Evolutionary conservation across 352 stramenopile species (phyloP).

Genomic region (Globisporangium parvum): DNA sequence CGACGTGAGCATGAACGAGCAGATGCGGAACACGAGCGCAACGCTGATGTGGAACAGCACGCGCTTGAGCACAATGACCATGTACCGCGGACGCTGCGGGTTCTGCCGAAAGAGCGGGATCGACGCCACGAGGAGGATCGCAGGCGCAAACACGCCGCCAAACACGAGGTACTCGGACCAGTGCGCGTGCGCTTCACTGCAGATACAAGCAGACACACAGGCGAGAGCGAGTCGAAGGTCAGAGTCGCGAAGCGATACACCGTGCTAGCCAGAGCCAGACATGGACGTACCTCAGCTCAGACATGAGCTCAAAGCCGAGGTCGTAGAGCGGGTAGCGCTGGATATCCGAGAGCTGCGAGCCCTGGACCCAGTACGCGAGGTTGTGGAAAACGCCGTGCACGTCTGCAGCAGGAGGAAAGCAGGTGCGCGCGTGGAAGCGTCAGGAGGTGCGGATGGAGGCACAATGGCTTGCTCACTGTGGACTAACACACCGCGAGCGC

Average conservation of each 20-base stretch:
- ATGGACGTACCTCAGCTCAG: constrained; percentile 42
- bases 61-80: constrained; percentile 78
- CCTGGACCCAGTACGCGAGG: constrained; percentile 82
- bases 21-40: constrained; percentile 59
- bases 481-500: background rate
- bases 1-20: constrained; percentile 76
- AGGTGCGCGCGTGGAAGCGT: background rate
- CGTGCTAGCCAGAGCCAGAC: background rate
- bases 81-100: constrained; percentile 56
- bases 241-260: no score
- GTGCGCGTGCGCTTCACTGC: constrained; percentile 27
- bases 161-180: constrained; percentile 80
- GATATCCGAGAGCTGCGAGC: constrained; percentile 43
- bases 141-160: constrained; percentile 57
- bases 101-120: constrained; percentile 63
- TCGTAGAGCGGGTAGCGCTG: constrained; percentile 77
- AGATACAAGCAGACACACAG: background rate
- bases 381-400: constrained; percentile 83
- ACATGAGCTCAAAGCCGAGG: constrained; percentile 68
- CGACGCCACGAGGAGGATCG: constrained; percentile 59
- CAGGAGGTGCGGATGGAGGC: no score
- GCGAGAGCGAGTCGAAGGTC: background rate
- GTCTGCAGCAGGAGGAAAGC: constrained; percentile 23
- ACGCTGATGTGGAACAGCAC: constrained; percentile 77
- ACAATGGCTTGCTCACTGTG: background rate